Evolutionary conservation across 495 filamentous ascomycete species (phyloP), one percentile per base, ranked within the genome.

Genomic region (Talaromyces ruber): DNA sequence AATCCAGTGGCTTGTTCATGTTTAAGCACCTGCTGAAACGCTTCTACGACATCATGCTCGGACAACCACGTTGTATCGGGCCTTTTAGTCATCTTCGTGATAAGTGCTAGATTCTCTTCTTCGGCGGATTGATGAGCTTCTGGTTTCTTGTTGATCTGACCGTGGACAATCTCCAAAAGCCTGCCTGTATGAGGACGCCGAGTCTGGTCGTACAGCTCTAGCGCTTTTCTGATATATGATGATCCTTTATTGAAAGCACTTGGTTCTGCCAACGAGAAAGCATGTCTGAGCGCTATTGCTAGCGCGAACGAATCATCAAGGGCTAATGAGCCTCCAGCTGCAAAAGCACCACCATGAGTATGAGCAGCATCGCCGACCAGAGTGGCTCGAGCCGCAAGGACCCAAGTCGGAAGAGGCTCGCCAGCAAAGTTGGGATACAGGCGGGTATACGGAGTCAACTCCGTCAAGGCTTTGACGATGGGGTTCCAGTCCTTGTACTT

Each of bases 261-360:
- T 21, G 57, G 34, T 39, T 59, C 1, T 2, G 8, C n/a, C 7
- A 24, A 11, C 14, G 45, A 4, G 18, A 69, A 64, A 8, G 63
- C 61, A 62, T 72, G 66, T 47, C 61, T 64, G 25, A 72, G 65
- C 14, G 68, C 68, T 37, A 74, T 66, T 2, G 62, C 66, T 24
- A 74, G 63, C 1, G 70, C 67, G 21, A 72, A 76, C 0, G 76
- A 70, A 64, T 82, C 80, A 59, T 81, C 79, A 47, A 82, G 71
- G 0, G 80, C 80, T n/a, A 82, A 66, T 4, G 78, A 79, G 18
- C 79, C 80, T 14, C 77, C 80, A 0, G 80, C 79, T 14, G 80
- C 79, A 60, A 77, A 77, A 5, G 78, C 74, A 25, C 78, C 80
- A 12, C 78, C 80, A 61, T 82, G 79, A 12, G 80, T 72, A 65